These are phyloP conservation scores for Colletotrichum orchidophilum DNA, from an alignment of 2,329 filamentous ascomycete genomes.

Conservation along the genomic window DNA sequence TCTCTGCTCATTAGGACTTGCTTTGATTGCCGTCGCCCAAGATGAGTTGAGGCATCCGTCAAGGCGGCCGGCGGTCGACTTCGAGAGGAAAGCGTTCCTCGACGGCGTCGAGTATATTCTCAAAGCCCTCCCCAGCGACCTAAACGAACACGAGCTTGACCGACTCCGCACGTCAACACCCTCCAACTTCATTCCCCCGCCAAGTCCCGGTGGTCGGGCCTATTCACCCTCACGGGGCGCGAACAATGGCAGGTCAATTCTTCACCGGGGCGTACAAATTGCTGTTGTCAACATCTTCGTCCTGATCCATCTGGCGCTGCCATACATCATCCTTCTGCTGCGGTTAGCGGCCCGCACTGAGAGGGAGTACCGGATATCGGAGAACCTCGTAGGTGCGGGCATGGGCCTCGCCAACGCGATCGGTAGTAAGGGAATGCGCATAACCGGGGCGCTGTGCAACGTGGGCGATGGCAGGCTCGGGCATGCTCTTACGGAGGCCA, in stretches of 20 bases:
- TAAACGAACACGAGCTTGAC: conserved; percentile 63
- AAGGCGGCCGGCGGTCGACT: conserved; percentile 32
- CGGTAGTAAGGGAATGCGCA: conserved; percentile 58
- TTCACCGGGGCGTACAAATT: conserved; percentile 67
- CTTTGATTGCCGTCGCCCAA: conserved; percentile 28
- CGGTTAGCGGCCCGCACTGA: conserved; percentile 69
- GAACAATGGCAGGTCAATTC: conserved; percentile 50
- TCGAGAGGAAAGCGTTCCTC: conserved; percentile 69
- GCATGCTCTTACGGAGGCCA: conserved; percentile 62
- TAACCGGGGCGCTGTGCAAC: conserved; percentile 65
- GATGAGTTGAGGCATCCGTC: conserved; percentile 22
- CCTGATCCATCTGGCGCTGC: conserved; percentile 66
- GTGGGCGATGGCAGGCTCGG: conserved; percentile 74
- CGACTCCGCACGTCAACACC: conserved; percentile 63
- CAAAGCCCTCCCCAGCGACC: conserved; percentile 66
- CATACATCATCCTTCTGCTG: conserved; percentile 66
- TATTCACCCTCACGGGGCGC: conserved; percentile 38
- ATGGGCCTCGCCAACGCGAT: conserved; percentile 63
- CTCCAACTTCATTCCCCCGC: conserved; percentile 35
- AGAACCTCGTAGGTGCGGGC: conserved; percentile 62
- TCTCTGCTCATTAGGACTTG: conserved; percentile 16
- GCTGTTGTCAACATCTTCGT: conserved; percentile 68
- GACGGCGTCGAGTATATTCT: conserved; percentile 72
- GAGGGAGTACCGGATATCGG: conserved; percentile 71
- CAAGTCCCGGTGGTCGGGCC: conserved; percentile 34